Conservation (phyloP, 1,139 yeast genomes). For the Pneumocystis canis region DNA sequence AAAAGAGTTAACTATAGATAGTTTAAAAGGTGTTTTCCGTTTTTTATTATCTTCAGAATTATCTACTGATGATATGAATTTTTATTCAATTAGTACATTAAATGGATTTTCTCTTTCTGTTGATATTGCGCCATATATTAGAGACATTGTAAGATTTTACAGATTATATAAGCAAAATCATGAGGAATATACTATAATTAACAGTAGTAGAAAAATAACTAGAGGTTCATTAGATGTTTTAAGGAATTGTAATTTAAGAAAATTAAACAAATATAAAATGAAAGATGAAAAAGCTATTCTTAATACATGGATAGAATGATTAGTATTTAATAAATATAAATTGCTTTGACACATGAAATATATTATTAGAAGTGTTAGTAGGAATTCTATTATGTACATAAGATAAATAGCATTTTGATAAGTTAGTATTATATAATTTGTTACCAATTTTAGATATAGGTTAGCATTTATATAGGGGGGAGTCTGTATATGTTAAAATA, state of each 20-base stretch:
- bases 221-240: neutral
- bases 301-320: neutral
- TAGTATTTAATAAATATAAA: neutral
- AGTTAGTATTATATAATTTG: neutral
- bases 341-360: neutral
- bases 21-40: neutral
- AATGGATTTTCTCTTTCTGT: neutral
- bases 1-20: neutral
- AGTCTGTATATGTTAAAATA: constrained; percentile 3
- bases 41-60: neutral
- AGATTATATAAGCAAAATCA: neutral
- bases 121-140: neutral
- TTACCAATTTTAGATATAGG: neutral
- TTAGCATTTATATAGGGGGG: constrained; percentile 1
- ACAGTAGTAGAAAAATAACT: neutral
- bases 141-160: neutral
- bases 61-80: neutral
- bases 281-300: neutral
- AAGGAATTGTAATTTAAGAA: neutral
- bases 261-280: neutral
- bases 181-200: neutral
- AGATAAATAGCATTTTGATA: constrained; percentile 3
- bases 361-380: neutral
- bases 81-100: neutral
- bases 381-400: neutral